Conservation (phyloP, 768 basidiomycete species). For the Trametes sanguinea region DNA sequence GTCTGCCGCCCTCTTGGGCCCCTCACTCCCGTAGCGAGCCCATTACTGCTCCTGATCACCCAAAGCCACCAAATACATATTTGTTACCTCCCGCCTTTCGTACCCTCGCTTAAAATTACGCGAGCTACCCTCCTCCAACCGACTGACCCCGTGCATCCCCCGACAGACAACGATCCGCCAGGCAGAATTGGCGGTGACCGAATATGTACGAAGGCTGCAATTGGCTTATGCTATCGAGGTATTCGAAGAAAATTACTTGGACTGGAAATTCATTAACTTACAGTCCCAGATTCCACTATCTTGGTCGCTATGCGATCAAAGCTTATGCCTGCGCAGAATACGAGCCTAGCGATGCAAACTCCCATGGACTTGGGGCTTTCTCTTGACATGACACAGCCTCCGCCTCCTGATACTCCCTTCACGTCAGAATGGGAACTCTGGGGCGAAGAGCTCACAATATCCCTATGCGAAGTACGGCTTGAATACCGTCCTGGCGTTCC, state of each 20-base stretch:
- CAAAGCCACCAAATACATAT: conserved; percentile 59
- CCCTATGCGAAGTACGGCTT: conserved; percentile 61
- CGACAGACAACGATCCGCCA: conserved; percentile 28
- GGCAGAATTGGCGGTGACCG: conserved; percentile 38
- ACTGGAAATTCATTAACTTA: background rate
- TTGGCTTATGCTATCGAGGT: conserved; percentile 66
- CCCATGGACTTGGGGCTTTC: conserved; percentile 48
- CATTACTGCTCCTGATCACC: conserved; percentile 65
- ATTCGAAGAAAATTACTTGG: background rate
- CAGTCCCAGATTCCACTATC: conserved; percentile 52
- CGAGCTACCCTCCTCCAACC: conserved; percentile 51
- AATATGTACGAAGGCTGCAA: conserved; percentile 58
- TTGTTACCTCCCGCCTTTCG: conserved; percentile 53
- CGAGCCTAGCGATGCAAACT: conserved; percentile 25
- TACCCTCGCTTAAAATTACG: conserved; percentile 46
- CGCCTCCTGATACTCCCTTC: conserved; percentile 32
- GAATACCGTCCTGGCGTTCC: conserved; percentile 46
- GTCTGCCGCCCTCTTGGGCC: conserved; percentile 66
- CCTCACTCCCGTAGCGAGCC: conserved; percentile 48
- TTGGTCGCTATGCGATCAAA: conserved; percentile 65
- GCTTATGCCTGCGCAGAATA: conserved; percentile 42
- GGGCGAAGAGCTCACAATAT: conserved; percentile 61
- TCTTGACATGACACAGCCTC: conserved; percentile 35
- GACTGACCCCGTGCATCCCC: conserved; percentile 29
- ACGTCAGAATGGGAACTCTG: conserved; percentile 52